Conservation (phyloP, 73 alveolate genomes). For the Paramecium caudatum region DNA sequence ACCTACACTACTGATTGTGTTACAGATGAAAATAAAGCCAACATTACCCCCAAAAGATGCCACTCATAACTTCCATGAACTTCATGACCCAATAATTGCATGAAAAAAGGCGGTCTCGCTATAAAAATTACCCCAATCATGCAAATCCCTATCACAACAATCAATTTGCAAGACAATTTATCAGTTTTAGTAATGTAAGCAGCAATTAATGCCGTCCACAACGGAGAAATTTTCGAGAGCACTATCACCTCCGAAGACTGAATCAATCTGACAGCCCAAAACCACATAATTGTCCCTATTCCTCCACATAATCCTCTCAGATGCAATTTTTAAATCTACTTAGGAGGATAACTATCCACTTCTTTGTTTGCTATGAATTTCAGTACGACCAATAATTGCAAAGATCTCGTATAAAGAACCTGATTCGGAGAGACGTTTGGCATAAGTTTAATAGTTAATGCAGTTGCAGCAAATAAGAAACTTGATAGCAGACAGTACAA, state of each 20-base stretch:
- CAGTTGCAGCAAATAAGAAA: conserved; percentile 6
- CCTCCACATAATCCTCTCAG: conserved; percentile 39
- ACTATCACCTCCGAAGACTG: conserved; percentile 49
- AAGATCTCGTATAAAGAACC: conserved; percentile 8
- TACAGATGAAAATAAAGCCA: background rate
- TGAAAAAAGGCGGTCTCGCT: conserved; percentile 43
- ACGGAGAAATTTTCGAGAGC: conserved; percentile 2
- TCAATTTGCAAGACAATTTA: background rate
- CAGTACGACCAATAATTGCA: too few species aligned
- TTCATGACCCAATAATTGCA: background rate
- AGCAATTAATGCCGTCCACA: conserved; percentile 57
- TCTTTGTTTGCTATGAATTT: too few species aligned
- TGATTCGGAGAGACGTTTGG: conserved; percentile 7
- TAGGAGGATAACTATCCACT: background rate
- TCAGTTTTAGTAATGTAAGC: background rate
- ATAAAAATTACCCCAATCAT: conserved; percentile 16
- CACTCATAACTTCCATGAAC: too few species aligned
- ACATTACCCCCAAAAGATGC: background rate
- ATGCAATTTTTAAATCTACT: background rate
- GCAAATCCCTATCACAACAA: background rate
- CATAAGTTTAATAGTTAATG: background rate
- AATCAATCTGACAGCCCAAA: conserved; percentile 22
- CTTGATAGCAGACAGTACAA: conserved; percentile 5
- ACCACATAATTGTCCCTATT: conserved; percentile 14
- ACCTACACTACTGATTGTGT: background rate